Base-by-base conservation (phyloP, 176 grass and related monocot species). In the Oryza meyeriana region DNA sequence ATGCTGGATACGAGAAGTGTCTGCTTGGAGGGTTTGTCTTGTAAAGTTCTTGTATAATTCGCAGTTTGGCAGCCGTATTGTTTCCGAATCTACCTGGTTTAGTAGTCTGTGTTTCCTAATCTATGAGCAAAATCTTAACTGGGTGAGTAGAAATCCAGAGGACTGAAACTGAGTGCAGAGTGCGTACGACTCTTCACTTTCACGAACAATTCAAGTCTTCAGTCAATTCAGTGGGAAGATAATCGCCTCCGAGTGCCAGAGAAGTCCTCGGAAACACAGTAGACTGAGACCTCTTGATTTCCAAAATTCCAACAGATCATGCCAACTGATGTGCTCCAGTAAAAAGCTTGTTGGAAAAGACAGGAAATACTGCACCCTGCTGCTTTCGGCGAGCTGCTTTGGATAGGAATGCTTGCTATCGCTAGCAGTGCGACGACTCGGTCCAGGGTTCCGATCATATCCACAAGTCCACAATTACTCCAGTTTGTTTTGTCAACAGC, bases 371-470 rank as follows among this genome's bases (percentile, higher is more conserved):
- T 39, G 69, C 24, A 7, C 5, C 3, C 30, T 17, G 38, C 76
- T 10, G 33, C 65, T 71, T 85, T 50, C 29, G 50, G 50, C 32
- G 11, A 74, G 28, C 22, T 13, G 30, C 31, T 78, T 68, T 80
- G 22, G 27, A 59, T 44, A 74, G 28, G 17, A 35, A 71, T 8
- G 79, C 50, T 42, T 72, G 55, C 52, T 47, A 47, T 32, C 20
- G 38, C 69, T 82, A 57, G 57, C 57, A 47, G 13, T 35, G 38
- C 31, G 52, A 71, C 68, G 36, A 25, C 11, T 28, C 18, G 5
- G n/a, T 5, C 77, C 16, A 36, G 69, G 20, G 79, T 41, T 30
- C 40, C 63, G n/a, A 79, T 74, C 34, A 68, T 20, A 75, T 75
- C 69, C 12, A 25, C 33, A 35, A 20, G 74, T 48, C 14, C 40